Percentiles rank a stretch among this genome's conserved stretches.
These are phyloP conservation scores for Chrysoporthe austroafricana DNA, from an alignment of 2,329 filamentous ascomycete genomes.

Conservation along the genomic window DNA sequence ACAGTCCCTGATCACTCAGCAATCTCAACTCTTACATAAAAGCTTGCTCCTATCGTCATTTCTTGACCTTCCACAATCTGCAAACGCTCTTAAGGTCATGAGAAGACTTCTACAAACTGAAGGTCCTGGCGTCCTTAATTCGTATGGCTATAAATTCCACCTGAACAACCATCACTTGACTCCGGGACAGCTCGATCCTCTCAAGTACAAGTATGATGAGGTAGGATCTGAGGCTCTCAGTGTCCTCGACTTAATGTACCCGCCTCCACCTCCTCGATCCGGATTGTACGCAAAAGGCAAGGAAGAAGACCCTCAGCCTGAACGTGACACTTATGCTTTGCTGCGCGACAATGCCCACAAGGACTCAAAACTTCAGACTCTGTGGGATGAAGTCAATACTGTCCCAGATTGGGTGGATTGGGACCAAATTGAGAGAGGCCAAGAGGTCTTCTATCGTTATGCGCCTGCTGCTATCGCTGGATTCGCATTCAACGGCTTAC, in stretches of 20 bases:
- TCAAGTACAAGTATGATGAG: constrained; percentile 8
- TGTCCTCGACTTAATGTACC: not conserved
- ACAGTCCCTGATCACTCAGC: not conserved
- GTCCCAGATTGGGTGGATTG: constrained; percentile 70
- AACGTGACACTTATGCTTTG: constrained; percentile 24
- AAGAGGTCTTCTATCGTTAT: constrained; percentile 68
- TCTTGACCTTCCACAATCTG: not conserved
- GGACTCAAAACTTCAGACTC: constrained; percentile 47
- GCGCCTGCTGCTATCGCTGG: constrained; percentile 63
- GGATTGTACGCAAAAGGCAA: constrained; percentile 8
- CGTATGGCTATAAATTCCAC: constrained; percentile 5
- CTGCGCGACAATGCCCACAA: constrained; percentile 48
- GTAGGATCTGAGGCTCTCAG: constrained; percentile 3
- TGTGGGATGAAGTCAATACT: constrained; percentile 63
- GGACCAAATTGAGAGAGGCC: constrained; percentile 66
- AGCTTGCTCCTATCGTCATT: not conserved
- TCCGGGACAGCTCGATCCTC: not conserved
- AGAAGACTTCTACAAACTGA: not conserved
- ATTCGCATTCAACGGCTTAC: constrained; percentile 43
- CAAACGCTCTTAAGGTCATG: not conserved
- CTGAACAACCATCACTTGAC: constrained; percentile 1
- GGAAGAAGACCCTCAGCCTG: constrained; percentile 8
- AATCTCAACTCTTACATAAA: not conserved
- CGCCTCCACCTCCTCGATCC: constrained; percentile 9
- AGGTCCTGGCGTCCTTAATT: not conserved